Evolutionary conservation across 1,139 yeast species (phyloP).

Genomic region (Yamadazyma pseudoaaseri): DNA sequence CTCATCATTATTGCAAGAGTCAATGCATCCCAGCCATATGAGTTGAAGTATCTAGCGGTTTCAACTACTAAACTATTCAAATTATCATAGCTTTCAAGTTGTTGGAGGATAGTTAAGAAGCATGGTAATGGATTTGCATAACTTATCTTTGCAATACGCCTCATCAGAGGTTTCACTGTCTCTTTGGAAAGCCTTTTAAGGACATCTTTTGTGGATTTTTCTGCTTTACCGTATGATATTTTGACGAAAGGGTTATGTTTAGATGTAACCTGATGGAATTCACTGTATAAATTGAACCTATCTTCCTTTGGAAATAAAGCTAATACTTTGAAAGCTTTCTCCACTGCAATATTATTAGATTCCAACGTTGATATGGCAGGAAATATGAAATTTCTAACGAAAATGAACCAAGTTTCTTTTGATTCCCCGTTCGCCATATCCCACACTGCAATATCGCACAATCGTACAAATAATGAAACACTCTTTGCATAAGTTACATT

Average conservation of each 20-base stretch:
- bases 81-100: conserved; percentile 90
- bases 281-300: conserved; percentile 83
- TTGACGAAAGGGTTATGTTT: conserved; percentile 60
- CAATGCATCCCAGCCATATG: conserved; percentile 83
- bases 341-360: conserved; percentile 61
- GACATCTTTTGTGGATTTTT: conserved; percentile 77
- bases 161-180: conserved; percentile 74
- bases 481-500: conserved; percentile 59
- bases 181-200: conserved; percentile 86
- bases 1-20: conserved; percentile 73
- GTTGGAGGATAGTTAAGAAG: conserved; percentile 59
- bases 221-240: conserved; percentile 67
- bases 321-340: conserved; percentile 59
- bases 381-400: conserved; percentile 62
- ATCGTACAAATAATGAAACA: conserved; percentile 49
- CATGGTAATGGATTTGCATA: conserved; percentile 83
- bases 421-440: conserved; percentile 23
- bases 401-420: conserved; percentile 56
- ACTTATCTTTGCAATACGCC: conserved; percentile 74
- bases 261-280: conserved; percentile 57
- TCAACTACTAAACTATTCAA: conserved; percentile 76
- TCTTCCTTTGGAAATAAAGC: conserved; percentile 55
- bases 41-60: conserved; percentile 75
- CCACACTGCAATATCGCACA: conserved; percentile 57
- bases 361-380: conserved; percentile 64